Percentiles rank a stretch among this genome's conserved stretches.
Conservation (phyloP, 345 rosid genomes). For the Viola odorata region DNA sequence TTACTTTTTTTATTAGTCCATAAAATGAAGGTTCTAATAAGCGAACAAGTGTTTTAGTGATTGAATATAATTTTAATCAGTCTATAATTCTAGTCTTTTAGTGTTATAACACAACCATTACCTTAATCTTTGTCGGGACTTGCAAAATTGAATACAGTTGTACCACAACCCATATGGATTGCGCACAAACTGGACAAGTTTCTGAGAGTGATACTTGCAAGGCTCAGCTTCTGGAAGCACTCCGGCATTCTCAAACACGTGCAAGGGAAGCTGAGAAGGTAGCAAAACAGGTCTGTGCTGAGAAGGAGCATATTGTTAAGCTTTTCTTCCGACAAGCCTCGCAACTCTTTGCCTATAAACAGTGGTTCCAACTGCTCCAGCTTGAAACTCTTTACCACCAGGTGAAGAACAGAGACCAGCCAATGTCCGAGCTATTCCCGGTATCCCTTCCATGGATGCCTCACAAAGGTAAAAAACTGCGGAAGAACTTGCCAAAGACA, state of each 20-base stretch:
- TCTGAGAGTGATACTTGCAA: constrained; percentile 51
- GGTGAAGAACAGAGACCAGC: constrained; percentile 50
- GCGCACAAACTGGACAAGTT: constrained; percentile 21
- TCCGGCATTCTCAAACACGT: constrained; percentile 88
- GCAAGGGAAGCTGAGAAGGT: constrained; percentile 95
- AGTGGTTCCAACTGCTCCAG: constrained; percentile 82
- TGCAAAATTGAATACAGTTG: constrained; percentile 17
- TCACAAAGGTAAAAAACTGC: constrained; percentile 30
- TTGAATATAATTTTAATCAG: no score
- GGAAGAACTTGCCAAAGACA: constrained; percentile 27
- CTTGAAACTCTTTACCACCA: constrained; percentile 64
- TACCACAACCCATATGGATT: constrained; percentile 19
- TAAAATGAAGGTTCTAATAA: no score
- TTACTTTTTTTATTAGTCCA: no score
- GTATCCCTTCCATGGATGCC: constrained; percentile 50
- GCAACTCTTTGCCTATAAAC: constrained; percentile 88
- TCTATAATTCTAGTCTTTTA: no score
- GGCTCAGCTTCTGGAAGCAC: constrained; percentile 77
- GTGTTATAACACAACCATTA: not conserved
- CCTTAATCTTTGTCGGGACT: not conserved
- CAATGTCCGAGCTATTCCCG: constrained; percentile 42
- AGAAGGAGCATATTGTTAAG: constrained; percentile 72
- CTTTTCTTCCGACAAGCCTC: constrained; percentile 92
- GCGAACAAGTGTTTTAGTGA: no score
- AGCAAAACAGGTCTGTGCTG: constrained; percentile 70